These are phyloP conservation scores for Phyllosticta capitalensis DNA, from an alignment of 2,329 filamentous ascomycete species.

Conservation along the genomic window DNA sequence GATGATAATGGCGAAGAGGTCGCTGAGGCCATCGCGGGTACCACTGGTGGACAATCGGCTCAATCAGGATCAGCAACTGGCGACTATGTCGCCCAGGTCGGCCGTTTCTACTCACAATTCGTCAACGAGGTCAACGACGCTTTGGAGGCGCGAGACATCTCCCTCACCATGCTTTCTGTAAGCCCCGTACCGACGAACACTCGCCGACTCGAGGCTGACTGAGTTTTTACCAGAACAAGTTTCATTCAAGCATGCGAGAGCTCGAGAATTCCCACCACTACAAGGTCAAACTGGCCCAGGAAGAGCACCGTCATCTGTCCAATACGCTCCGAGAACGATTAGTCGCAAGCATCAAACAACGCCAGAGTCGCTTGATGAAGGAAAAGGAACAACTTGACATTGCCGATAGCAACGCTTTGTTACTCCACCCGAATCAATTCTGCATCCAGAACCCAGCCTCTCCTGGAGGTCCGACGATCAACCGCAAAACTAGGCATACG, in stretches of 20 bases:
- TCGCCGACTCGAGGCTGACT: constrained; percentile 13
- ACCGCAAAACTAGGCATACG: constrained; percentile 54
- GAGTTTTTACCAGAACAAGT: constrained; percentile 39
- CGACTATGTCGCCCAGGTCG: constrained; percentile 56
- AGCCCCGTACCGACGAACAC: constrained; percentile 18
- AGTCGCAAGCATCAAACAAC: constrained; percentile 47
- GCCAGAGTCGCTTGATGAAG: constrained; percentile 47
- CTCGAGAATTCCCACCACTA: constrained; percentile 49
- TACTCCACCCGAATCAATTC: constrained; percentile 57
- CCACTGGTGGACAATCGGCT: constrained; percentile 32
- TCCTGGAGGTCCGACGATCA: constrained; percentile 50
- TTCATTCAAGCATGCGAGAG: constrained; percentile 46
- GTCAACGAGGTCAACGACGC: constrained; percentile 78
- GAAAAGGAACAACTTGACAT: constrained; percentile 60
- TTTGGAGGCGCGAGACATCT: constrained; percentile 77
- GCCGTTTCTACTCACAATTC: constrained; percentile 77
- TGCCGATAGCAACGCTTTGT: constrained; percentile 54
- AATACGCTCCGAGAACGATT: constrained; percentile 53
- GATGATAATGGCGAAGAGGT: constrained; percentile 57
- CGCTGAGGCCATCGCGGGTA: constrained; percentile 44
- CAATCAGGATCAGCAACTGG: constrained; percentile 49
- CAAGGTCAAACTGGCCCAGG: constrained; percentile 51
- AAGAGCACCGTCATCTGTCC: constrained; percentile 52
- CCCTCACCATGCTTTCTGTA: constrained; percentile 74
- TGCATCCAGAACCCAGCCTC: constrained; percentile 55